Base-by-base conservation (phyloP, 2,329 filamentous ascomycete species). In the Juglanconis sp. region DNA sequence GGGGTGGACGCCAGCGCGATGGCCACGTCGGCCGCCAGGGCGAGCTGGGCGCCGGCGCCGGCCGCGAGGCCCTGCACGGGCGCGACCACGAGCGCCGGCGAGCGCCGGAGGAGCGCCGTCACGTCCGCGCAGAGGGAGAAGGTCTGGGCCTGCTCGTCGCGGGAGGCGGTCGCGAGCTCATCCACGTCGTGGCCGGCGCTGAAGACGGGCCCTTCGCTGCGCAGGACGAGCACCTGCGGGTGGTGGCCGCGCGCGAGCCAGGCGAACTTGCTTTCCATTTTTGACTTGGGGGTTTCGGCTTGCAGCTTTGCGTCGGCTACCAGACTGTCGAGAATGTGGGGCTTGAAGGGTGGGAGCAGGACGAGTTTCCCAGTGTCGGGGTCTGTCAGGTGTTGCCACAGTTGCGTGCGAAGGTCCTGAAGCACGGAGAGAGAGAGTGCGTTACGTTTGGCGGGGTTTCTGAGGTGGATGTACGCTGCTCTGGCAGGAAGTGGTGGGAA, bases 21-120 rank as follows among this genome's bases (percentile, higher is more conserved):
- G 32, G 65, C 65, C 10, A 70, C 51, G 62, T 74, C 72, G 1
- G 70, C 64, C 3, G 68, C 64, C 47, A 73, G 62, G 38, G 72
- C 72, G 17, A 74, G 69, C 66, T 74, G 71, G 52, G 67, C 67
- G 4, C 71, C 72, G 0, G 72, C 71, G 1, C 69, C 72, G 30
- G 71, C 67, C 8, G 71, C 71, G 15, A 70, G 65, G 2, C 71
- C 72, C 30, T 71, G 66, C 42, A 74, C 62, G n/a, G 68, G 66
- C 24, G 65, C 68, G 17, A 74, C 63, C 5, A 74, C 65, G 15
- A 69, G 65, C 4, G 66, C 69, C 0, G 72, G 72, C 35, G 69
- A 73, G 52, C 58, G 67, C 3, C 71, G 68, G 48, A 74, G 66
- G 13, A 74, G 67, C 3, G 64, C 49, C 70, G 71, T 71, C 53